A percentile compares a stretch with the other conserved stretches of the same genome.
Evolutionary conservation across 495 filamentous ascomycete species (phyloP).

Genomic region (Extremus antarcticus): DNA sequence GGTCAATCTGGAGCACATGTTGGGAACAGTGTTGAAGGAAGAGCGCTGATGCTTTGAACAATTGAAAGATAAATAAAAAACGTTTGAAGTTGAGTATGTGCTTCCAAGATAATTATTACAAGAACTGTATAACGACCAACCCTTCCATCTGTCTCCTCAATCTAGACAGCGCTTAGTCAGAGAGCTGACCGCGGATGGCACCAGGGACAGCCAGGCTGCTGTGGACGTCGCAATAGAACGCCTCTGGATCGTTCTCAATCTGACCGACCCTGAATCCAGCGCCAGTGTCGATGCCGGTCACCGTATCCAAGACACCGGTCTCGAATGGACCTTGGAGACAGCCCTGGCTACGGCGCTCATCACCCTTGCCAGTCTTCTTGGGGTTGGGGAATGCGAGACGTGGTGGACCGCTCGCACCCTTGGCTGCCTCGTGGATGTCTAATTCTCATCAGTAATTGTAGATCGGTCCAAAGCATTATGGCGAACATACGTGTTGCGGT

Average conservation of each 20-base stretch:
- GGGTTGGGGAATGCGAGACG: constrained; percentile 38
- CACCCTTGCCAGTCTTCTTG: constrained; percentile 14
- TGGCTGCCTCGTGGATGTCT: constrained; percentile 34
- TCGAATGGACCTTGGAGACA: constrained; percentile 35
- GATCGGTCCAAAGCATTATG: too few relatives aligned
- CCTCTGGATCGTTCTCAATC: constrained; percentile 30
- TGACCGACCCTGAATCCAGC: constrained; percentile 29
- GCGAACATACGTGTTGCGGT: constrained; percentile 29
- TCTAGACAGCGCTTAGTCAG: too few relatives aligned
- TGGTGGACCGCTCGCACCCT: constrained; percentile 28
- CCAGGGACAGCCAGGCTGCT: constrained; percentile 28
- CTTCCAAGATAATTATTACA: too few relatives aligned
- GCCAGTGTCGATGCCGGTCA: constrained; percentile 28
- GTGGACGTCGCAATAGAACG: constrained; percentile 32
- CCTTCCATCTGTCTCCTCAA: too few relatives aligned
- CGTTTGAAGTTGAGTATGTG: too few relatives aligned
- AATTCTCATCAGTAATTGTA: too few relatives aligned
- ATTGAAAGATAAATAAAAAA: too few relatives aligned
- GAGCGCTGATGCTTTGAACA: too few relatives aligned
- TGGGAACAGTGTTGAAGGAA: too few relatives aligned
- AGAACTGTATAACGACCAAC: too few relatives aligned
- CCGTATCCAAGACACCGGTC: constrained; percentile 27
- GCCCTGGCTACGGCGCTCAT: constrained; percentile 26
- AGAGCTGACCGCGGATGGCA: constrained; percentile 28
- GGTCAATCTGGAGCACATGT: too few relatives aligned